Evolutionary conservation across 805 yeast genomes (phyloP), one percentile per base, ranked within the genome.

Genomic region (Vanderwaltozyma tropicalis): DNA sequence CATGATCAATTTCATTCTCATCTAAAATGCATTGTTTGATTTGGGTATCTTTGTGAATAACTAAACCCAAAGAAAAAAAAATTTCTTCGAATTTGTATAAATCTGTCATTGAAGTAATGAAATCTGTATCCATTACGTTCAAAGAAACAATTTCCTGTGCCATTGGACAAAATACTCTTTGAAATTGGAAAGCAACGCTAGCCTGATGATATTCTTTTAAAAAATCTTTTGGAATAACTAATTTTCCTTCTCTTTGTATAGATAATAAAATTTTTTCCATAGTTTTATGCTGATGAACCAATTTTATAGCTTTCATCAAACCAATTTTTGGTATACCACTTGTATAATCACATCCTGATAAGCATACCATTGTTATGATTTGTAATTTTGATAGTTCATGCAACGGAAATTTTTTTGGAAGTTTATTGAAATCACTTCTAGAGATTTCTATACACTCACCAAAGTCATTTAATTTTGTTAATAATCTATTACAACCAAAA

Each of bases 341-440:
- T 0, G 96, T 84, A 53, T 92, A 92, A 58, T 92, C 99, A 62
- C 99, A 92, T 0, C 99, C 99, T n/a, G 95, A 75, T 4, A 92
- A 55, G 47, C 88, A 80, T 2, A 95, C 97, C 61, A 85, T 73
- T 30, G 77, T 66, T 33, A 92, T 67, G 37, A 85, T 57, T 48
- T 85, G 84, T 9, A 70, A 72, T 20, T 63, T 71, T 16, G 69
- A 56, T 47, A 79, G 68, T 5, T 64, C 50, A 0, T 70, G 66
- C 29, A 87, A 59, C 7, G 74, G 71, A 14, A 72, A 71, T 12
- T 70, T 58, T 28, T 58, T 63, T 31, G 62, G 67, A 44, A 80
- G 63, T 38, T 63, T 55, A 16, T 46, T 44, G 45, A 88, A 78
- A 37, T 76, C 64, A 2, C 68, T 71, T 24, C 81, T 63, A 33